A percentile compares a stretch with the other conserved stretches of the same genome.
phyloP scores from a whole-genome alignment of 169 alveolate genomes.

The Eimeria praecox region DNA sequence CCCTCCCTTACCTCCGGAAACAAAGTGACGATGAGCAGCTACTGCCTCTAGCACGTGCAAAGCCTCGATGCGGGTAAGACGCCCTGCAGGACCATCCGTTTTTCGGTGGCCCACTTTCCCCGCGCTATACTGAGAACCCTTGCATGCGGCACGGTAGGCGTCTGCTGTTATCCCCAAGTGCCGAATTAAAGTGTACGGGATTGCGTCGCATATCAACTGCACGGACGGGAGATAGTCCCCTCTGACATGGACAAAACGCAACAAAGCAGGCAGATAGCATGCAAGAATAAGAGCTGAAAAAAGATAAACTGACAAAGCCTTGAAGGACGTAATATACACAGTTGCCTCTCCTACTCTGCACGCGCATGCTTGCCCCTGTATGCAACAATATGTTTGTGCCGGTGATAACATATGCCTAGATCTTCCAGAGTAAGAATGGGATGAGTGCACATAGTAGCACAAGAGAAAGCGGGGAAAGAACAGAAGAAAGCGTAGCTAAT shows the following conservation, averaged over 20 bases:
- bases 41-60: slow-evolving; percentile 88
- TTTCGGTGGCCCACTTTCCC: neutral
- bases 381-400: neutral
- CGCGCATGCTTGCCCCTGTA: neutral
- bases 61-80: slow-evolving; percentile 76
- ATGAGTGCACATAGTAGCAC: neutral
- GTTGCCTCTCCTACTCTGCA: neutral
- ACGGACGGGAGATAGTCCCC: slow-evolving; percentile 95
- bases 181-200: slow-evolving; percentile 93
- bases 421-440: neutral
- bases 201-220: slow-evolving; percentile 96
- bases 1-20: slow-evolving; percentile 96
- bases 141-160: slow-evolving; percentile 40
- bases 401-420: neutral
- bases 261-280: neutral
- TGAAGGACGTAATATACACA: neutral
- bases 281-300: neutral
- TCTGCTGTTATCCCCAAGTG: slow-evolving; percentile 54
- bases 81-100: neutral
- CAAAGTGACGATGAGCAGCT: slow-evolving; percentile 89
- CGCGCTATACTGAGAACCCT: neutral
- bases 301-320: neutral
- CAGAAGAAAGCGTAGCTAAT: neutral
- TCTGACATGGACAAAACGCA: slow-evolving; percentile 79
- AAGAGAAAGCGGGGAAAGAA: neutral